Evolutionary conservation across 305 asterid genomes (phyloP).

Genomic region (Euphrasia arctica): DNA sequence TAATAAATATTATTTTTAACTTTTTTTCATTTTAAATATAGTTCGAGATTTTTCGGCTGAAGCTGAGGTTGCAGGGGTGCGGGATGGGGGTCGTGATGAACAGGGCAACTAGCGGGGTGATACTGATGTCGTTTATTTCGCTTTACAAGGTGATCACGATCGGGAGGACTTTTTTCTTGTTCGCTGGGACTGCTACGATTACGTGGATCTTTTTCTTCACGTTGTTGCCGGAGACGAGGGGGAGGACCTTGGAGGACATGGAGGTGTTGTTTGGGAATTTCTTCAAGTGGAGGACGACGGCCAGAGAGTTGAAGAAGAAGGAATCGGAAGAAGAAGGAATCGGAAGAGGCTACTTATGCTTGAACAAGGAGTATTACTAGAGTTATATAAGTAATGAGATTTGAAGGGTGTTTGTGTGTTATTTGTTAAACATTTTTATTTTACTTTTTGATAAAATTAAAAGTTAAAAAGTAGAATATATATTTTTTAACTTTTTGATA

Average conservation of each 20-base stretch:
- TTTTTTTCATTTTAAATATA: constrained; percentile 24
- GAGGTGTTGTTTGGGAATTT: constrained; percentile 26
- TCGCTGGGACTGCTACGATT: constrained; percentile 29
- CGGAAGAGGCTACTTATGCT: no score
- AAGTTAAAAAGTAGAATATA: no score
- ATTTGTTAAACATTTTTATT: no score
- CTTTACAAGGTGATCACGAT: constrained; percentile 40
- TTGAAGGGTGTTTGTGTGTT: no score
- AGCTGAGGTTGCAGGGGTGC: constrained; percentile 61
- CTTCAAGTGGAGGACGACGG: no score
- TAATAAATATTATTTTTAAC: no score
- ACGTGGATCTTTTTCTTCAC: constrained; percentile 55
- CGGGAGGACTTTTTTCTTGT: constrained; percentile 56
- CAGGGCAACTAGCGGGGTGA: not conserved
- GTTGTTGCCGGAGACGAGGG: constrained; percentile 55
- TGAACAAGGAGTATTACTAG: no score
- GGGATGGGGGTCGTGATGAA: constrained; percentile 45
- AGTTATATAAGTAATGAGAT: no score
- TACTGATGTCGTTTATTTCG: constrained; percentile 48
- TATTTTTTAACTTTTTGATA: no score
- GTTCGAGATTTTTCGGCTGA: constrained; percentile 56
- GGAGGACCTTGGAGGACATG: constrained; percentile 52
- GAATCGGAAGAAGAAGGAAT: constrained; percentile 21
- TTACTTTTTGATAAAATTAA: no score
- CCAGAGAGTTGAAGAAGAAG: constrained; percentile 36